Evolutionary conservation across 2,329 filamentous ascomycete species (phyloP).

Genomic region (Neonectria magnoliae): DNA sequence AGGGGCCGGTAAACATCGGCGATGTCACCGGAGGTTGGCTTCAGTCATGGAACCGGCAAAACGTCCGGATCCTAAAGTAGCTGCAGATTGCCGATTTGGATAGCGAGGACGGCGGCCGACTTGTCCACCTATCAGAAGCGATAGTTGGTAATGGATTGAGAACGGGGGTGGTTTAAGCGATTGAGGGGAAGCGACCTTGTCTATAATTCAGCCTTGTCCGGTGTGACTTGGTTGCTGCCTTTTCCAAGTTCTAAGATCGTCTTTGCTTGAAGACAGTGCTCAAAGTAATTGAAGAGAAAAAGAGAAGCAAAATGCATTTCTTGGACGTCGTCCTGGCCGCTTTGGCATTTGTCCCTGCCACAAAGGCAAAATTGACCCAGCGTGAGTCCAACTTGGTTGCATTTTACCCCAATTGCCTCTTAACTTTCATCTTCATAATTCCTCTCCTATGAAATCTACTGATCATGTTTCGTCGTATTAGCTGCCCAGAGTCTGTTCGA

Average conservation of each 20-base stretch:
- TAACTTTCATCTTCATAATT: neutral
- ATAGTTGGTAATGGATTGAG: neutral
- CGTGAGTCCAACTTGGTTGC: neutral
- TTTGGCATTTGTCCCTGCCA: neutral
- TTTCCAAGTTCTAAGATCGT: neutral
- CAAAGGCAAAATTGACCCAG: conserved; percentile 2
- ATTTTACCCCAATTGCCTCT: no score
- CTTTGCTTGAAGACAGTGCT: neutral
- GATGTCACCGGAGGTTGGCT: neutral
- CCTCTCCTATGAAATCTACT: neutral
- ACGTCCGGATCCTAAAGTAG: neutral
- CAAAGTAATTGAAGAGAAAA: neutral
- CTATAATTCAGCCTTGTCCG: neutral
- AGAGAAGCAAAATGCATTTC: neutral
- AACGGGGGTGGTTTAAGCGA: neutral
- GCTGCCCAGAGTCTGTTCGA: conserved; percentile 51
- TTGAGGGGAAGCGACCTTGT: neutral
- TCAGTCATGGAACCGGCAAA: no score
- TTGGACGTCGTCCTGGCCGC: neutral
- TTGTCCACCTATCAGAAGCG: neutral
- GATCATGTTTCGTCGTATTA: conserved; percentile 9
- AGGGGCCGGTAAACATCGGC: neutral
- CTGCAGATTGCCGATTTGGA: neutral
- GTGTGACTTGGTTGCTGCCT: neutral
- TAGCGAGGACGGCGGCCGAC: neutral